Conservation (phyloP, 225 moss, liverwort and hornwort species). For the Ulota crispa region DNA sequence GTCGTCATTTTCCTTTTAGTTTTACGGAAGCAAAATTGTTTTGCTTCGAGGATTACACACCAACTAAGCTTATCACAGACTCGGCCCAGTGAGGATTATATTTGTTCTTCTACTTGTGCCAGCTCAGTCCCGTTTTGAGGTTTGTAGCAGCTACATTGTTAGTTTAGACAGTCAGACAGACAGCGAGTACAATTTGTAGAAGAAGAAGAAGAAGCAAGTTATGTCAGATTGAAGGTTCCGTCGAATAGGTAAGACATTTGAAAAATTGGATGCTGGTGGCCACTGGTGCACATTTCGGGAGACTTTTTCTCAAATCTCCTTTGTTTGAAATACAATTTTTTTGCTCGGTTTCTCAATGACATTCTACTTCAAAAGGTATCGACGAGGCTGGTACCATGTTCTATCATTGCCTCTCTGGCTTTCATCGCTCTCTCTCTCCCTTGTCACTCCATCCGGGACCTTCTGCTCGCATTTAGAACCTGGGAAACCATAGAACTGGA, state of each 20-base stretch:
- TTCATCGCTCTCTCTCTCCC: neutral
- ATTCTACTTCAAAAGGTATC: slow-evolving; percentile 21
- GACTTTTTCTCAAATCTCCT: slow-evolving; percentile 43
- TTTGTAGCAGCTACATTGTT: slow-evolving; percentile 36
- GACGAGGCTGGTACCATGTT: neutral
- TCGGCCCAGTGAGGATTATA: slow-evolving; percentile 26
- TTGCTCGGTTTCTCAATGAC: slow-evolving; percentile 41
- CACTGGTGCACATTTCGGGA: slow-evolving; percentile 44
- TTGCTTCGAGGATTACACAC: slow-evolving; percentile 36
- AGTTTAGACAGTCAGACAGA: slow-evolving; percentile 26
- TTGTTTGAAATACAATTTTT: slow-evolving; percentile 60
- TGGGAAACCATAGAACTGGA: neutral
- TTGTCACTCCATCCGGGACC: neutral
- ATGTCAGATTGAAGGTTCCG: slow-evolving; percentile 15
- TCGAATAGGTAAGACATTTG: slow-evolving; percentile 38
- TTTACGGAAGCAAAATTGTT: slow-evolving; percentile 24
- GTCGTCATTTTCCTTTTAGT: slow-evolving; percentile 25
- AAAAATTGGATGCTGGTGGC: slow-evolving; percentile 34
- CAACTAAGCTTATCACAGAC: slow-evolving; percentile 4
- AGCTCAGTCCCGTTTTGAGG: slow-evolving; percentile 31
- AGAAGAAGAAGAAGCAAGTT: neutral
- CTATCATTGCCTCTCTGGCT: neutral
- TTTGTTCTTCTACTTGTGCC: slow-evolving; percentile 29
- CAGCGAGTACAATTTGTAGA: slow-evolving; percentile 30
- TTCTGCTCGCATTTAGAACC: slow-evolving; percentile 18